A percentile compares a stretch with the other conserved stretches of the same genome.
Evolutionary conservation across 2,329 filamentous ascomycete genomes (phyloP).

Genomic region (Pestalotiopsis sp.): DNA sequence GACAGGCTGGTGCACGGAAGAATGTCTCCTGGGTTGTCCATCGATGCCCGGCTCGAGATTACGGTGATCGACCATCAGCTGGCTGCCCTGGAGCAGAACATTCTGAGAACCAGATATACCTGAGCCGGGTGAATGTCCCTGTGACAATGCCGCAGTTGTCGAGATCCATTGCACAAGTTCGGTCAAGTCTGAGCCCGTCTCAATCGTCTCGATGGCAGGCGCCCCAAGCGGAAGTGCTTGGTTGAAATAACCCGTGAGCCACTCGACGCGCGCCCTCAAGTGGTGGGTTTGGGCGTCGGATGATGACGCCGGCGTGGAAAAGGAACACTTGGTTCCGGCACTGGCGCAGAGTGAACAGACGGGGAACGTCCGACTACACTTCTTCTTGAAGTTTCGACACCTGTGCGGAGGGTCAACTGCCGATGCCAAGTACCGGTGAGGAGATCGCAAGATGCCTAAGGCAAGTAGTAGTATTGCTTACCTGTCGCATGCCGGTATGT

Average conservation of each 20-base stretch:
- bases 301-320: constrained; percentile 30
- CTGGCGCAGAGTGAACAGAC: constrained; percentile 41
- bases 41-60: constrained; percentile 10
- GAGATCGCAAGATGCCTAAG: not conserved
- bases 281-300: constrained; percentile 37
- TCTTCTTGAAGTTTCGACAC: constrained; percentile 49
- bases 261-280: constrained; percentile 41
- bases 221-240: constrained; percentile 27
- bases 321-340: constrained; percentile 42
- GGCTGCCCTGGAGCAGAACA: constrained; percentile 6
- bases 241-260: constrained; percentile 41
- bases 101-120: constrained; percentile 1
- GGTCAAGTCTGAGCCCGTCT: constrained; percentile 37
- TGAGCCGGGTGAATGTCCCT: constrained; percentile 15
- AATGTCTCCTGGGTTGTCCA: constrained; percentile 1
- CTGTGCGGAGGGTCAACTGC: constrained; percentile 20
- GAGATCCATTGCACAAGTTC: constrained; percentile 14
- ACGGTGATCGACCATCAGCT: constrained; percentile 13
- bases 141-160: constrained; percentile 5
- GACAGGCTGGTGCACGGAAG: constrained; percentile 8
- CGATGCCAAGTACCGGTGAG: not conserved
- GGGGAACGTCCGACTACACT: constrained; percentile 44
- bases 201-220: constrained; percentile 35
- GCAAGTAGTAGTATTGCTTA: not conserved
- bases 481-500: constrained; percentile 38